Evolutionary conservation across 306 rosid genomes (phyloP), one percentile per base, ranked within the genome.

Genomic region (Medicago lupulina): DNA sequence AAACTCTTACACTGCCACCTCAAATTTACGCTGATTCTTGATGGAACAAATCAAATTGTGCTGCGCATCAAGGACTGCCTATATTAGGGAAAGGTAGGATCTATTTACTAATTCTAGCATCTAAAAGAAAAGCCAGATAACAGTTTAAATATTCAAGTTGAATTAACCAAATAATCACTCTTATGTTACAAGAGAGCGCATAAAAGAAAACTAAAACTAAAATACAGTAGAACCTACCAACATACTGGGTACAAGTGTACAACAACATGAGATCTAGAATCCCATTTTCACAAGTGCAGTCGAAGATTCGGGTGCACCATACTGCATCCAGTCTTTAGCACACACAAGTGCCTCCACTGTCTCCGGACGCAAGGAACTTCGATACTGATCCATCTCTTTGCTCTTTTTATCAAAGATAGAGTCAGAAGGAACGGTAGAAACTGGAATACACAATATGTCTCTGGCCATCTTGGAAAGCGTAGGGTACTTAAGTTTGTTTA

Each of bases 381-480:
- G 81, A 73, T 93, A 93, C 39, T 71, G 84, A 80, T 88, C 98
- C 96, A 93, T 89, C 87, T 89, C 88, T 68, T 86, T 91, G 41
- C 71, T 71, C 23, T 71, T 67, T 21, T 79, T 85, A 51, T 86
- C 88, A 58, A 93, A 93, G 21, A 89, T 81, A 12, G 87, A 79
- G 3, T 89, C 96, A 0, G 90, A 8, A 75, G 91, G 82, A 66
- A 90, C 82, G 16, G 86, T 82, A 36, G 89, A 88, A 54, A 90
- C 97, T 0, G 94, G 92, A 61, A 91, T 82, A 16, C 89, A 82
- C 80, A 89, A 75, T 61, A 91, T 89, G 70, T 93, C 98, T n/a
- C 96, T 88, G 31, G 96, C 97, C 96, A 93, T 93, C 77, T 87
- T 93, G 23, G 98, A 89, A 39, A 93, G 96, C 14, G 94, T 93